These are phyloP conservation scores for Mycena latifolia DNA, from an alignment of 768 basidiomycete species.

Conservation along the genomic window DNA sequence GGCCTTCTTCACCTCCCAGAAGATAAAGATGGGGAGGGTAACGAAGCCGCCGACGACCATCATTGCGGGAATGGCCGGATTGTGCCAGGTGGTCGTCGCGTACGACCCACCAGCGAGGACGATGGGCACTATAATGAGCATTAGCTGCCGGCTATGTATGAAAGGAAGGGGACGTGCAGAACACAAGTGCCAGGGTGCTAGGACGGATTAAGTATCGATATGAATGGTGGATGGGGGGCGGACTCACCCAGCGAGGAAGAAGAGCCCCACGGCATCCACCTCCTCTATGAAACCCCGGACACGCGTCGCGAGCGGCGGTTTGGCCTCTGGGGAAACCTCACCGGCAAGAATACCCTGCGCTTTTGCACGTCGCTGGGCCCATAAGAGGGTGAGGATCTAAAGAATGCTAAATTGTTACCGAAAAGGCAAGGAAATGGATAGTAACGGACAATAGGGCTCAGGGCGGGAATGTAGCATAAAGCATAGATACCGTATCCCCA, in stretches of 20 bases:
- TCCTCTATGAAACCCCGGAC: constrained; percentile 29
- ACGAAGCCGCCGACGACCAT: constrained; percentile 50
- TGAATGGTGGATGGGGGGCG: constrained; percentile 37
- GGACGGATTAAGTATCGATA: constrained; percentile 33
- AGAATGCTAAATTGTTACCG: constrained; percentile 32
- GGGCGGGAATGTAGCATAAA: constrained; percentile 26
- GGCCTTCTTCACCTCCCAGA: constrained; percentile 54
- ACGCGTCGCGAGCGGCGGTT: constrained; percentile 20
- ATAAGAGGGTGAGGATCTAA: constrained; percentile 50
- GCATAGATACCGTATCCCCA: constrained; percentile 48
- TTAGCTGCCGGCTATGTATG: constrained; percentile 39
- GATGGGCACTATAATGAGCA: constrained; percentile 40
- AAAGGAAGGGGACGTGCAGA: constrained; percentile 26
- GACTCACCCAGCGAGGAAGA: constrained; percentile 47
- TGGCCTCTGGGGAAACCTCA: not conserved
- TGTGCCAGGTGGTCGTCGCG: constrained; percentile 35
- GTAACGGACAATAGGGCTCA: constrained; percentile 22
- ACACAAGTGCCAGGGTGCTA: constrained; percentile 33
- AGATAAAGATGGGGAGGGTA: constrained; percentile 46
- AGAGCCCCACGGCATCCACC: constrained; percentile 54
- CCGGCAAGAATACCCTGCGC: constrained; percentile 40
- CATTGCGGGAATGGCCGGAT: constrained; percentile 46
- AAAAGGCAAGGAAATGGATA: constrained; percentile 40
- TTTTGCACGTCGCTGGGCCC: constrained; percentile 51
- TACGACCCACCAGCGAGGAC: constrained; percentile 43